Evolutionary conservation across 139 green algal species (phyloP).

Genomic region (Desmodesmus armatus): DNA sequence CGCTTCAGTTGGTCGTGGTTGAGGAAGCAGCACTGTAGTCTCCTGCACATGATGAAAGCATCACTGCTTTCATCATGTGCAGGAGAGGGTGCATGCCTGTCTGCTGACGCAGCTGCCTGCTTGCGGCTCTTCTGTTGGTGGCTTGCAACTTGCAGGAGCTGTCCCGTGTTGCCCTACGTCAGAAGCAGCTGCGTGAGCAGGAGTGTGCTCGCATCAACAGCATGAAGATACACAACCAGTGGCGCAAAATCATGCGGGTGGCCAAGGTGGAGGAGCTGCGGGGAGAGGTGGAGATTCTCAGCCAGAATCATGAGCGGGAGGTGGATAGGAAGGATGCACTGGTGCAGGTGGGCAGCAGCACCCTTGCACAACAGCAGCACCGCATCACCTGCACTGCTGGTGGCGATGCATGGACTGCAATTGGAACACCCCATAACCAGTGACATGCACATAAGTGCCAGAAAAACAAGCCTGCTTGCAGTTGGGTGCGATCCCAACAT

Average conservation of each 20-base stretch:
- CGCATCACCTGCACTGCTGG: too few species aligned
- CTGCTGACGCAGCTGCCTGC: constrained; percentile 1
- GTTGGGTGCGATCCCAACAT: too few species aligned
- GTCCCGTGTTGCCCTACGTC: constrained; percentile 53
- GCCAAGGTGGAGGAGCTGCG: constrained; percentile 89
- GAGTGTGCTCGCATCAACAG: constrained; percentile 77
- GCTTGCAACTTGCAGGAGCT: constrained; percentile 51
- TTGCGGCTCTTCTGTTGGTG: neutral
- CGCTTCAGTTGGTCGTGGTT: too few species aligned
- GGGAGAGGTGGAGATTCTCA: constrained; percentile 83
- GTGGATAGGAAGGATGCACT: constrained; percentile 89
- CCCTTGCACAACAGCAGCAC: too few species aligned
- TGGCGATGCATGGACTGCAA: too few species aligned
- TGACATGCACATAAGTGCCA: too few species aligned
- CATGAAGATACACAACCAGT: constrained; percentile 91
- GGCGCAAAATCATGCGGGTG: constrained; percentile 89
- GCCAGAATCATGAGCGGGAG: constrained; percentile 83
- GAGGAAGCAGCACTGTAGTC: neutral
- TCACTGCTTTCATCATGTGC: neutral
- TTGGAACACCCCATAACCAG: too few species aligned
- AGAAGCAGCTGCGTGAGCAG: constrained; percentile 75
- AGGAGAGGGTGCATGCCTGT: neutral
- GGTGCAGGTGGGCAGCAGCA: constrained; percentile 71
- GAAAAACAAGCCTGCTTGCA: too few species aligned
- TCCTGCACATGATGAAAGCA: too few species aligned